These are phyloP conservation scores for Achaetomium macrosporum DNA, from an alignment of 2,329 filamentous ascomycete genomes.

Conservation along the genomic window DNA sequence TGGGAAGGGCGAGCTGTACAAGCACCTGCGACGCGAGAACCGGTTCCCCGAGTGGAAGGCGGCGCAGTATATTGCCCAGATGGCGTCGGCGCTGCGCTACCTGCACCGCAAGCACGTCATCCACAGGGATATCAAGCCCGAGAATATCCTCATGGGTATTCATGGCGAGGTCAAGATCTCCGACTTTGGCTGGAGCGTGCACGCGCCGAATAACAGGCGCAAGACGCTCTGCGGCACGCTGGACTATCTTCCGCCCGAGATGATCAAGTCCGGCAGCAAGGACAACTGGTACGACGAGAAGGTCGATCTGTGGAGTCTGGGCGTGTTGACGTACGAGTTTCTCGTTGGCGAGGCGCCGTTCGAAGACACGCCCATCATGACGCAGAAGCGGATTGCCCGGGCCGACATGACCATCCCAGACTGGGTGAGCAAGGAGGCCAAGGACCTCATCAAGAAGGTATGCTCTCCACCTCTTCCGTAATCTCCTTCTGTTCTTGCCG, in stretches of 20 bases:
- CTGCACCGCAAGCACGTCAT: conserved; percentile 97
- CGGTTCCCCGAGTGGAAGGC: conserved; percentile 82
- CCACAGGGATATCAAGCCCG: conserved; percentile 94
- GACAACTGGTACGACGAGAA: conserved; percentile 93
- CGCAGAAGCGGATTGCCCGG: conserved; percentile 78
- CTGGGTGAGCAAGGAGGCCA: conserved; percentile 85
- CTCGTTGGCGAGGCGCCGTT: conserved; percentile 94
- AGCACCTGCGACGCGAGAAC: conserved; percentile 72
- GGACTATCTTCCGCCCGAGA: conserved; percentile 96
- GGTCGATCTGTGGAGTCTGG: conserved; percentile 93
- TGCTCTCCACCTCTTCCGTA: conserved; percentile 8
- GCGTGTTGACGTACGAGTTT: conserved; percentile 94
- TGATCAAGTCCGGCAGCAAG: conserved; percentile 75
- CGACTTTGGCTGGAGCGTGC: conserved; percentile 97
- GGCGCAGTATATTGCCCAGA: conserved; percentile 81
- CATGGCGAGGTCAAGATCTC: conserved; percentile 98
- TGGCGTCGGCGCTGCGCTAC: conserved; percentile 84
- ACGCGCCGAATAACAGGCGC: conserved; percentile 88
- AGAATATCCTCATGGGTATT: conserved; percentile 93
- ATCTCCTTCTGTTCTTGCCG: conserved; percentile 13
- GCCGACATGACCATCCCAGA: conserved; percentile 89
- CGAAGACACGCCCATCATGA: conserved; percentile 93
- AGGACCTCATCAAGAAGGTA: conserved; percentile 87
- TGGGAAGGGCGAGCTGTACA: conserved; percentile 80
- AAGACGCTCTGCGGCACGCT: conserved; percentile 96